Evolutionary conservation across 768 basidiomycete species (phyloP).

Genomic region (Floccularia luteovirens): DNA sequence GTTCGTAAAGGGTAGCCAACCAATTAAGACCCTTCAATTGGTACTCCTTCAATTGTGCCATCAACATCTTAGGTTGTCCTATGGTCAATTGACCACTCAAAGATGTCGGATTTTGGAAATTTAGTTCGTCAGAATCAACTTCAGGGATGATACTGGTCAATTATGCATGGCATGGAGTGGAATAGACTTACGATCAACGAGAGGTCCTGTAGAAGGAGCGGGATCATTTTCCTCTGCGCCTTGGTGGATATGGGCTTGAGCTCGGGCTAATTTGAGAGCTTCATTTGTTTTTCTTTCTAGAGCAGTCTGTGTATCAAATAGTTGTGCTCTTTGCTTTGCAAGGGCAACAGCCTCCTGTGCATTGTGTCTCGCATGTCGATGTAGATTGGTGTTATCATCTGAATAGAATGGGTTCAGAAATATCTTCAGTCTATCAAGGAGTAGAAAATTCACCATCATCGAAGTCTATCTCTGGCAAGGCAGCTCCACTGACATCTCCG

Average conservation of each 20-base stretch:
- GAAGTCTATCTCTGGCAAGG: conserved; percentile 77
- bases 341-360: conserved; percentile 83
- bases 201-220: conserved; percentile 28
- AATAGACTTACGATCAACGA: conserved; percentile 64
- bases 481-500: conserved; percentile 40
- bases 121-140: conserved; percentile 94
- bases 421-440: background rate
- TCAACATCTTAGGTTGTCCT: conserved; percentile 90
- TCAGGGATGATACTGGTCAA: background rate
- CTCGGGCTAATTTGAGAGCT: conserved; percentile 62
- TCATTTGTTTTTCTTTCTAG: conserved; percentile 77
- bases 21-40: conserved; percentile 97
- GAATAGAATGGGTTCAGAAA: conserved; percentile 6
- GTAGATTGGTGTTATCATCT: conserved; percentile 88
- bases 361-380: conserved; percentile 78
- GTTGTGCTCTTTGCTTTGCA: conserved; percentile 71
- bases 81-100: conserved; percentile 79
- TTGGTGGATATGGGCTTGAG: conserved; percentile 33
- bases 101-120: conserved; percentile 98
- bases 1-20: conserved; percentile 95
- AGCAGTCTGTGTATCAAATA: conserved; percentile 82
- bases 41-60: conserved; percentile 96
- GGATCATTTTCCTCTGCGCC: conserved; percentile 31
- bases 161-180: background rate
- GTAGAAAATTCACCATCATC: conserved; percentile 65